Evolutionary conservation across 306 rosid genomes (phyloP), one percentile per base, ranked within the genome.

Genomic region (Glycine soja): DNA sequence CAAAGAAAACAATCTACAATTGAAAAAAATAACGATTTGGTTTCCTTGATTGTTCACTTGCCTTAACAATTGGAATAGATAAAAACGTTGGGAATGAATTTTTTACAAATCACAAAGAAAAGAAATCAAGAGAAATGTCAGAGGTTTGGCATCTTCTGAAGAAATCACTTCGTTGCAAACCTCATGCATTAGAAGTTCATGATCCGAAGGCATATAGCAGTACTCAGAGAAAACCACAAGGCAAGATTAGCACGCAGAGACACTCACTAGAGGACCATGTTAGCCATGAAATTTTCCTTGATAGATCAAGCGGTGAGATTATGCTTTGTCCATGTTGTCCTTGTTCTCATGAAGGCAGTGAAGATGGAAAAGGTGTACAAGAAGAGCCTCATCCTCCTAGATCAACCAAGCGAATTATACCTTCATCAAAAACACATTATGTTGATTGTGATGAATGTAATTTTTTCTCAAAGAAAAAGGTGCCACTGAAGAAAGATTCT

Each of bases 141-240:
- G 80, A 48, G 9, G 3, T 82, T 51, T 89, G 87, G 91, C 43
- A 2, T 67, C 38, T 74, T 82, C 69, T 87, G 72, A 89, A 76
- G 83, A 89, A 77, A 57, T 86, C 91, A 56, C 66, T 86, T 65
- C 67, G 16, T 42, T 87, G 90, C 88, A 89, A 82, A 59, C 32
- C 85, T 45, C 47, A 76, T n/a, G 75, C 74, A 38, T 74, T 84
- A 42, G 91, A 86, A 57, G 90, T 89, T 69, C 69, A 83, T 85
- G 89, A 83, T 64, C 88, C 91, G 2, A 57, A 52, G 57, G 46
- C 69, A 77, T 75, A 14, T 14, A 53, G 43, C 57, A 57, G 36
- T 47, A 53, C 8, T 32, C 51, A 46, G 3, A 76, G 43, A 86
- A 81, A 62, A 51, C 85, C 24, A 8, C 53, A 48, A 18, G 56